Evolutionary conservation across 75 land plant genomes (phyloP).

Genomic region (Pseudotsuga menziesii): DNA sequence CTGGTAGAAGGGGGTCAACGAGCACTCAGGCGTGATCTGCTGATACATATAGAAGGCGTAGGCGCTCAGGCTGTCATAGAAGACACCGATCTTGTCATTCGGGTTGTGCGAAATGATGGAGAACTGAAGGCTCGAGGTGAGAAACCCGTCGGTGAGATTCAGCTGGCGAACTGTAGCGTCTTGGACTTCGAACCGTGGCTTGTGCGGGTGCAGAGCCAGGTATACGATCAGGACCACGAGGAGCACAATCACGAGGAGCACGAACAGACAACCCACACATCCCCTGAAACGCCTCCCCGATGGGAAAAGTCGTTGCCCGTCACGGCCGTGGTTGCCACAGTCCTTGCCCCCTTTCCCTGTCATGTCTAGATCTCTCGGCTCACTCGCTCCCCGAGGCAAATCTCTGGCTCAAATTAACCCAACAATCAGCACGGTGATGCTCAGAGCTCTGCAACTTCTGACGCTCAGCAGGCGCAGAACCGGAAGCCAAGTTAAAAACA

Average conservation of each 20-base stretch:
- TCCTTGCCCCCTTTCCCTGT: not conserved
- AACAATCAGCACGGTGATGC: not conserved
- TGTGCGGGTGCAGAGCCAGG: constrained; percentile 10
- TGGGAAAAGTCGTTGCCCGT: too few relatives aligned
- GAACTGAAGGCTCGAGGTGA: constrained; percentile 31
- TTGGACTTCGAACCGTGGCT: constrained; percentile 8
- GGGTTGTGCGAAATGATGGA: constrained; percentile 44
- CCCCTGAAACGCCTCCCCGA: too few relatives aligned
- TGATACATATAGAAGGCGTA: constrained; percentile 30
- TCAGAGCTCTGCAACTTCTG: too few relatives aligned
- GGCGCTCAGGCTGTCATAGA: constrained; percentile 38
- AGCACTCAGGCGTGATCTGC: constrained; percentile 25
- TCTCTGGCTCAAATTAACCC: not conserved
- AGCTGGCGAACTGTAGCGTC: constrained; percentile 6
- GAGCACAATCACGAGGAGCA: not conserved
- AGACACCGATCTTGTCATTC: constrained; percentile 30
- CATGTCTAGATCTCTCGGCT: not conserved
- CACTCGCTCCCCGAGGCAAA: not conserved
- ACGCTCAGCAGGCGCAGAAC: too few relatives aligned
- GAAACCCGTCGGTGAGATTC: constrained; percentile 15
- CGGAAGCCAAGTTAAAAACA: too few relatives aligned
- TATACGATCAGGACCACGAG: not conserved
- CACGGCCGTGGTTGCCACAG: not conserved
- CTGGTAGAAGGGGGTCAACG: constrained; percentile 18
- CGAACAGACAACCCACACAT: not conserved